Base-by-base conservation (phyloP, 805 yeast genomes). In the Torulaspora microellipsoides region DNA sequence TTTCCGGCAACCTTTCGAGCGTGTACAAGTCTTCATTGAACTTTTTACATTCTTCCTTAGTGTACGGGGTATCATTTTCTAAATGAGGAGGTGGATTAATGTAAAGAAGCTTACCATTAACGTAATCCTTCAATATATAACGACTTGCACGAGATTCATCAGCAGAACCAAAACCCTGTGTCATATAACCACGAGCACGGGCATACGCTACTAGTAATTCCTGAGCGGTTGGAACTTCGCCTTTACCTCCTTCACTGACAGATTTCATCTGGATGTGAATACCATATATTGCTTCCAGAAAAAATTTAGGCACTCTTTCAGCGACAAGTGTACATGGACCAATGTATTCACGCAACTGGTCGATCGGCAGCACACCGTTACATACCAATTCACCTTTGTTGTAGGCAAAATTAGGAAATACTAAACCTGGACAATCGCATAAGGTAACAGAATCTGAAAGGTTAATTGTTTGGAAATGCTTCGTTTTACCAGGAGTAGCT, bases 391-490 rank as follows among this genome's bases (percentile, higher is more conserved):
- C 99, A 55, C 95, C 98, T 59, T 89, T 90, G 17, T 96, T 86
- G 62, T 85, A 86, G 6, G 98, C 98, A 63, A 93, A 93, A 59
- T 91, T 93, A 17, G 99, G 99, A 72, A 93, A 93, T 13, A 93
- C 99, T 49, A 93, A 74, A 76, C 99, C 99, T 2, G 99, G 99
- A 73, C 99, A 93, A 74, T 93, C 99, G 68, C 98, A 93, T 41
- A 93, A 72, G 53, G 89, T 75, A 2, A 93, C 93, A 30, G 83
- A 75, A 40, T 84, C 85, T 1, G 96, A 80, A 35, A 93, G 74
- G 60, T 80, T 78, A 49, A 93, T 90, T 1, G 99, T 93, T 71
- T 93, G 99, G 75, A 93, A 93, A 73, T 93, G 99, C 65, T 93
- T 93, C 11, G 99, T 93, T 64, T 93, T 93, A 71, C 99, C 99